These are phyloP conservation scores for Periconia macrospinosa DNA, from an alignment of 2,329 filamentous ascomycete species.

Conservation along the genomic window DNA sequence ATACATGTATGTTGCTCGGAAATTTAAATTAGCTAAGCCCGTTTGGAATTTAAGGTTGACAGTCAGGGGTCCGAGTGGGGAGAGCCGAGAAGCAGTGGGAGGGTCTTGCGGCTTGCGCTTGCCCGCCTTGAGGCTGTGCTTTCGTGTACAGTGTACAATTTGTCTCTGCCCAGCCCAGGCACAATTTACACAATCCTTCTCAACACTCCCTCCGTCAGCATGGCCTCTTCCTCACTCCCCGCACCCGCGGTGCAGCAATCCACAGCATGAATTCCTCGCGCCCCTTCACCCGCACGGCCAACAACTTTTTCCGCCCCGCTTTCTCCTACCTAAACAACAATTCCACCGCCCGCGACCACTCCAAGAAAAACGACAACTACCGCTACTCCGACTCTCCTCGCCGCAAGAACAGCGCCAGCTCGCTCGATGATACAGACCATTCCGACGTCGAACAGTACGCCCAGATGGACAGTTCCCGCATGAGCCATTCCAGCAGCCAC, in stretches of 20 bases:
- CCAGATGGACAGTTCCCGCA: constrained; percentile 27
- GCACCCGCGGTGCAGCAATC: constrained; percentile 18
- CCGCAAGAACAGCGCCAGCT: constrained; percentile 35
- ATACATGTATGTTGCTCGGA: no score
- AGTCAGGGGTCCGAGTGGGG: no score
- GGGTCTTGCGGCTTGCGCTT: no score
- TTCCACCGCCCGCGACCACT: constrained; percentile 17
- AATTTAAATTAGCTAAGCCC: no score
- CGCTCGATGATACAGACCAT: constrained; percentile 42
- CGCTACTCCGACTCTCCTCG: constrained; percentile 21
- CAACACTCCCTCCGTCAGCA: neutral
- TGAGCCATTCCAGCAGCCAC: constrained; percentile 31
- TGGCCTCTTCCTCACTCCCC: constrained; percentile 10
- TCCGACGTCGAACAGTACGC: constrained; percentile 39
- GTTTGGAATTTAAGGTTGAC: no score
- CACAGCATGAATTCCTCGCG: constrained; percentile 38
- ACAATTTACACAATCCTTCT: neutral
- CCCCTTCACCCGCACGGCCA: constrained; percentile 33
- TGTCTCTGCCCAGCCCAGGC: neutral
- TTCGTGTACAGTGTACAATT: neutral
- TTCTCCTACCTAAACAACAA: constrained; percentile 38
- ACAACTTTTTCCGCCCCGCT: constrained; percentile 37
- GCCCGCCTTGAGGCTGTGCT: no score
- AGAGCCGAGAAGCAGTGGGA: no score
- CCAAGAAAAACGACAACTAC: constrained; percentile 16